Percentiles rank a stretch among this genome's conserved stretches.
Evolutionary conservation across 1,139 yeast species (phyloP).

Genomic region (Saccharomyces uvarum): DNA sequence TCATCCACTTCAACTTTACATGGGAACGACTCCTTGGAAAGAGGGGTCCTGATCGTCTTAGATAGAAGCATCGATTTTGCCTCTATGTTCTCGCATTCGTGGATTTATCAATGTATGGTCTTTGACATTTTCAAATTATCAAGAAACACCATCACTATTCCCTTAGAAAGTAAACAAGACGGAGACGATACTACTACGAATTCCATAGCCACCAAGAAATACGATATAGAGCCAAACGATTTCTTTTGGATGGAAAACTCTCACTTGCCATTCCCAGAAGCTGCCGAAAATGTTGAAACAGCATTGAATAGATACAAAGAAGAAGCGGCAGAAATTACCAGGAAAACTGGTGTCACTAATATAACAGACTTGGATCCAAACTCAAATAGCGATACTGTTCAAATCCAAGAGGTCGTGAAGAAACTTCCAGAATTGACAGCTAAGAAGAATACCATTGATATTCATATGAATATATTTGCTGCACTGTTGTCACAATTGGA

Average conservation of each 20-base stretch:
- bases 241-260: conserved; percentile 85
- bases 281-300: conserved; percentile 87
- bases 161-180: conserved; percentile 35
- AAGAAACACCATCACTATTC: conserved; percentile 67
- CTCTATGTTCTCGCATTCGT: conserved; percentile 91
- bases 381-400: conserved; percentile 41
- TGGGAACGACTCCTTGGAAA: conserved; percentile 35
- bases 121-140: conserved; percentile 81
- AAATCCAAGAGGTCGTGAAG: conserved; percentile 82
- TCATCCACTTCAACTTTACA: conserved; percentile 23
- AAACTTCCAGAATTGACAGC: conserved; percentile 89
- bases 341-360: conserved; percentile 61
- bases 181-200: conserved; percentile 26
- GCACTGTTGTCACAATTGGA: conserved; percentile 76
- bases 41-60: conserved; percentile 71
- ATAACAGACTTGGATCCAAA: conserved; percentile 68
- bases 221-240: conserved; percentile 84
- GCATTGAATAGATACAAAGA: conserved; percentile 74
- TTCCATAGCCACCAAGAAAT: conserved; percentile 31
- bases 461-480: conserved; percentile 94
- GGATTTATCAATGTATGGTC: conserved; percentile 96
- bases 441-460: conserved; percentile 79
- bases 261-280: conserved; percentile 91
- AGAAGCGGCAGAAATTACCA: conserved; percentile 81
- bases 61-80: conserved; percentile 88